phyloP scores from a whole-genome alignment of 23 red algal genomes.

The Cyanidiococcus yangmingshanensis region DNA sequence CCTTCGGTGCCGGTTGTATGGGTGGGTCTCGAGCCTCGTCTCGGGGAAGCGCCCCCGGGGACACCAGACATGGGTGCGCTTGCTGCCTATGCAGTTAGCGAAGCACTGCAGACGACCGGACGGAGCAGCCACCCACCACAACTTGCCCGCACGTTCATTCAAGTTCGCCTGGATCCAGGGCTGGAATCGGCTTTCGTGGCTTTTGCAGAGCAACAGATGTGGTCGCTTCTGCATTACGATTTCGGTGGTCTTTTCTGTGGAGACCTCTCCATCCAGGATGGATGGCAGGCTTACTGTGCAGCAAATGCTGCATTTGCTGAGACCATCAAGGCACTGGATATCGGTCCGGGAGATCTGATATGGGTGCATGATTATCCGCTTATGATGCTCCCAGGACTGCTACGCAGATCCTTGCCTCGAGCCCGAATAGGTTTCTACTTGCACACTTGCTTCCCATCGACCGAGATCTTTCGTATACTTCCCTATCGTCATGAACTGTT shows the following conservation, averaged over 20 bases:
- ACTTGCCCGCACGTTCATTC: background rate
- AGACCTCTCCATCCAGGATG: slow-evolving; percentile 21
- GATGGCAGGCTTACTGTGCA: slow-evolving; percentile 41
- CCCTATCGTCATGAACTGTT: slow-evolving; percentile 54
- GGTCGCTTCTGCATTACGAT: slow-evolving; percentile 78
- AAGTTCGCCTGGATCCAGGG: background rate
- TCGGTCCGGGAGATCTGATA: slow-evolving; percentile 61
- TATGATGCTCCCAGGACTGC: slow-evolving; percentile 54
- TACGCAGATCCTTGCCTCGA: slow-evolving; percentile 54
- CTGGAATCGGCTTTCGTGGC: slow-evolving; percentile 25
- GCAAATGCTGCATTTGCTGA: slow-evolving; percentile 72
- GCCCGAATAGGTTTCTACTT: slow-evolving; percentile 78
- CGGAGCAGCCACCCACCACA: background rate
- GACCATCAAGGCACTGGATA: slow-evolving; percentile 43
- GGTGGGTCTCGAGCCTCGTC: slow-evolving; percentile 31
- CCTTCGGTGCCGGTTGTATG: slow-evolving; percentile 45
- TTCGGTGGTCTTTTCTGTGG: slow-evolving; percentile 25
- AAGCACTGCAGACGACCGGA: background rate
- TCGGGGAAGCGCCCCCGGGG: background rate
- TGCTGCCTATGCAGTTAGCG: slow-evolving; percentile 15
- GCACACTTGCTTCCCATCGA: slow-evolving; percentile 71
- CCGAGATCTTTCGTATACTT: slow-evolving; percentile 79
- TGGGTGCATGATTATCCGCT: slow-evolving; percentile 87
- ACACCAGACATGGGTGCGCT: slow-evolving; percentile 21
- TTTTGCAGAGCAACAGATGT: slow-evolving; percentile 59